These are phyloP conservation scores for Panaeolus cyanescens DNA, from an alignment of 768 basidiomycete species.

Conservation along the genomic window DNA sequence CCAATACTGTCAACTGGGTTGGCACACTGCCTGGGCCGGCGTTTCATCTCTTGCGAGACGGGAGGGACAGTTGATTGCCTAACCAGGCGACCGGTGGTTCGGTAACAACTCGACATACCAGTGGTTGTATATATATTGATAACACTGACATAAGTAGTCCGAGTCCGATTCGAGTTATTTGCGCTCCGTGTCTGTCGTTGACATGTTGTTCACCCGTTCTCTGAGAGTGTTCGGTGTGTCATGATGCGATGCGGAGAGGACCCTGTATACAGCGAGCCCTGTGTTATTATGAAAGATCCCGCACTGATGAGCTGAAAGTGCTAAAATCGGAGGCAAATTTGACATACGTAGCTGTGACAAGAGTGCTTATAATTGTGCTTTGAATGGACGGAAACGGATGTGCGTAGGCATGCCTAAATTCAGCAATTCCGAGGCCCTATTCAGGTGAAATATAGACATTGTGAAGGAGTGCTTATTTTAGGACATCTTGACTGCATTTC, in stretches of 20 bases:
- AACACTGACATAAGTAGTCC: not conserved
- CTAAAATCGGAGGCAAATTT: not conserved
- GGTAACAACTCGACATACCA: no score
- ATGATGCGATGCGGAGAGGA: not conserved
- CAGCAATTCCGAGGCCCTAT: constrained; percentile 2
- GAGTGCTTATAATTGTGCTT: not conserved
- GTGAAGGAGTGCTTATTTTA: not conserved
- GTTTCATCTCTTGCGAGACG: constrained; percentile 1
- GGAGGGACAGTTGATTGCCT: no score
- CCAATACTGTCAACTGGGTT: not conserved
- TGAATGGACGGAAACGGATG: not conserved
- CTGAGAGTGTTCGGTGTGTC: not conserved
- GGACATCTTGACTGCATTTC: not conserved
- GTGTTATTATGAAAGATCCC: no score
- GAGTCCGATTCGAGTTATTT: not conserved
- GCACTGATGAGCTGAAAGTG: no score
- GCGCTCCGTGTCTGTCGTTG: not conserved
- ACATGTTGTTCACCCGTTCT: no score
- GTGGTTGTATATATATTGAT: not conserved
- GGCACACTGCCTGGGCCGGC: not conserved
- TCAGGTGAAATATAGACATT: not conserved
- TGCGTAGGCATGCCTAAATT: not conserved
- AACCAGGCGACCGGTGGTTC: no score
- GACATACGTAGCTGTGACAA: not conserved
- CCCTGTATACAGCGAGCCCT: no score